phyloP scores from a whole-genome alignment of 305 asterid genomes.

The Caryopteris hybrid region DNA sequence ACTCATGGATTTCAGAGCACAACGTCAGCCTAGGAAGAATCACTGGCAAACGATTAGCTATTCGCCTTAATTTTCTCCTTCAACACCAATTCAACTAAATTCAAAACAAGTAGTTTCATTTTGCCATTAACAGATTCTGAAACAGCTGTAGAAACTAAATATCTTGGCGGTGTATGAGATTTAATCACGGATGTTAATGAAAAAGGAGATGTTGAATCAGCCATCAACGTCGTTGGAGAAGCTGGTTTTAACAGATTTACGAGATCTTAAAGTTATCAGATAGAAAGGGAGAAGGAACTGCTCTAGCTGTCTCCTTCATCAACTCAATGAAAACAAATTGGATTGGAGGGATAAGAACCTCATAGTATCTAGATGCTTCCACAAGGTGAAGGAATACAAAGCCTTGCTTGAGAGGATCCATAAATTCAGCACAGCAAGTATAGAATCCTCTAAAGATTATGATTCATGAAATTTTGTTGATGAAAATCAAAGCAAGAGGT shows the following conservation, averaged over 20 bases:
- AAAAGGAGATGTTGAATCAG: background rate
- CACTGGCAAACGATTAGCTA: constrained; percentile 22
- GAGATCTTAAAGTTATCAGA: constrained; percentile 35
- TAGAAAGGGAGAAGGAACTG: background rate
- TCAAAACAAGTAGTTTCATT: constrained; percentile 9
- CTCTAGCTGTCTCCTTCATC: background rate
- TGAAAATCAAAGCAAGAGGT: background rate
- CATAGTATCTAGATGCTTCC: constrained; percentile 42
- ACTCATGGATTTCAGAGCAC: constrained; percentile 24
- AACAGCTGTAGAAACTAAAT: background rate
- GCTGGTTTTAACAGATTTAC: constrained; percentile 10
- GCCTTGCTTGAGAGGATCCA: constrained; percentile 36
- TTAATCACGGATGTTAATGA: background rate
- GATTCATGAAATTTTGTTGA: background rate
- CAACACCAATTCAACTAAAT: constrained; percentile 1
- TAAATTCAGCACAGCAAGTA: constrained; percentile 5
- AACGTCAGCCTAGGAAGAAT: constrained; percentile 33
- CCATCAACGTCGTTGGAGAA: background rate
- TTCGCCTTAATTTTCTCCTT: constrained; percentile 23
- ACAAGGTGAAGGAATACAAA: constrained; percentile 46
- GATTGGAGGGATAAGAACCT: constrained; percentile 15
- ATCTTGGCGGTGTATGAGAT: background rate
- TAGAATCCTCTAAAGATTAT: constrained; percentile 2
- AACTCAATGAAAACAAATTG: constrained; percentile 9
- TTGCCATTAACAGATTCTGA: constrained; percentile 8